phyloP scores from a whole-genome alignment of 495 filamentous ascomycete genomes.

The Penicillium psychrofluorescens region DNA sequence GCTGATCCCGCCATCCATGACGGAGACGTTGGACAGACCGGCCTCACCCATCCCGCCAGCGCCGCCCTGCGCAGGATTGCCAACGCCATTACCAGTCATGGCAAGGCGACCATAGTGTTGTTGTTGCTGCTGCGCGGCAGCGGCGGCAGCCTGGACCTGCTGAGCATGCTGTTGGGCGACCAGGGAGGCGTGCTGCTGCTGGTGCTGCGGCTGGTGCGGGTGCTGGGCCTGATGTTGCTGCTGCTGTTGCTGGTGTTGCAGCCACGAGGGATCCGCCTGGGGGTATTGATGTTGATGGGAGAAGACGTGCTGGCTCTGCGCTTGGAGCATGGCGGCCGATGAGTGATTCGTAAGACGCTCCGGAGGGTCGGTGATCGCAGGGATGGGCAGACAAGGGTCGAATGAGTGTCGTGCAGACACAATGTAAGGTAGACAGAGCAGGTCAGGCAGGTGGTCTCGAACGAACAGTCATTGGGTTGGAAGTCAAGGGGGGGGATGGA shows the following conservation, averaged over 20 bases:
- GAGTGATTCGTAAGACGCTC: conserved; percentile 28
- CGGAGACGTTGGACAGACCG: conserved; percentile 37
- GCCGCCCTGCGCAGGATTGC: conserved; percentile 32
- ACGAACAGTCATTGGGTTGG: conserved; percentile 15
- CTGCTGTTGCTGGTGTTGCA: conserved; percentile 58
- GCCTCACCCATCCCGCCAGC: conserved; percentile 45
- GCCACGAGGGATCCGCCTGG: conserved; percentile 69
- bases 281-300: conserved; percentile 77
- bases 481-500: conserved; percentile 2
- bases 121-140: conserved; percentile 67
- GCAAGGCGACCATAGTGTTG: conserved; percentile 76
- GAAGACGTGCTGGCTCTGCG: conserved; percentile 55
- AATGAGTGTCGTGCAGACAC: conserved; percentile 3
- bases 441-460: conserved; percentile 20
- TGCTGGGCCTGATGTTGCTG: conserved; percentile 65
- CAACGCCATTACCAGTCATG: conserved; percentile 47
- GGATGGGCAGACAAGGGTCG: conserved; percentile 10
- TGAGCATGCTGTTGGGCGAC: conserved; percentile 52
- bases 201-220: conserved; percentile 31
- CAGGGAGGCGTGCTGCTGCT: conserved; percentile 38
- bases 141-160: conserved; percentile 54
- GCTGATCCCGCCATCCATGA: conserved; percentile 55
- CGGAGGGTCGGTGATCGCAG: conserved; percentile 15
- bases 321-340: conserved; percentile 37
- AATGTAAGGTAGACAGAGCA: conserved; percentile 5